Base-by-base conservation (phyloP, 108 stramenopile species). In the Skeletonema menzelii region DNA sequence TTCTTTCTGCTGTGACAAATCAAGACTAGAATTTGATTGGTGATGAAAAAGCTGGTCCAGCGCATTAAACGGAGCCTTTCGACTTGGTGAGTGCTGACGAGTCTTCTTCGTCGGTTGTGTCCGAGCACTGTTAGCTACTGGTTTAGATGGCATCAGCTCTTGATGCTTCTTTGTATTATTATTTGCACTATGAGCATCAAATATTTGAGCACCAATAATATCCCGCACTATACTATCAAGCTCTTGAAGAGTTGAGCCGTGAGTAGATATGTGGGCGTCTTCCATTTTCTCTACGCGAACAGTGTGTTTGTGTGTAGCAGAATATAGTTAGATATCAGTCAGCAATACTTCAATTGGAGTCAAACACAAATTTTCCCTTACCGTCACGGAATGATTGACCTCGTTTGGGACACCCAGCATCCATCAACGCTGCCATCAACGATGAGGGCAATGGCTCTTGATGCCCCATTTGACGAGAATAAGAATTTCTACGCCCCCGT, bases 261-360 rank as follows among this genome's bases (percentile, higher is more conserved):
- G 56, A 19, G 46, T 26, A 28, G 56, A 63, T 38, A 27, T 30
- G 26, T 71, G 60, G 27, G 26, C 34, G 19, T 66, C 56, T 6
- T 79, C 77, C 66, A 72, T 70, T 63, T 77, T 77, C 63, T 77
- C 76, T 77, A 42, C 49, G 27, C 27, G 65, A 49, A 66, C 14
- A 35, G 44, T 28, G 17, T 1, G 8, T 27, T 55, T 20, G 7
- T 46, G 34, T 59, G 31, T 4, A 59, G 15, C 26, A 14, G 49
- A 28, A n/a, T 0, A 31, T 0, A 27, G 14, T 20, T 38, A 63
- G 31, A 47, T 30, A 6, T 0, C n/a, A 63, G 4, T 57, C 17
- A 32, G 22, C 70, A 31, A 10, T n/a, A 49, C 24, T 49, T 30
- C 40, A 17, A 4, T 27, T 31, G 15, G 10, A 38, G 47, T 22